phyloP scores from a whole-genome alignment of 2,329 filamentous ascomycete species.

The Arthrobotrys megalospora region DNA sequence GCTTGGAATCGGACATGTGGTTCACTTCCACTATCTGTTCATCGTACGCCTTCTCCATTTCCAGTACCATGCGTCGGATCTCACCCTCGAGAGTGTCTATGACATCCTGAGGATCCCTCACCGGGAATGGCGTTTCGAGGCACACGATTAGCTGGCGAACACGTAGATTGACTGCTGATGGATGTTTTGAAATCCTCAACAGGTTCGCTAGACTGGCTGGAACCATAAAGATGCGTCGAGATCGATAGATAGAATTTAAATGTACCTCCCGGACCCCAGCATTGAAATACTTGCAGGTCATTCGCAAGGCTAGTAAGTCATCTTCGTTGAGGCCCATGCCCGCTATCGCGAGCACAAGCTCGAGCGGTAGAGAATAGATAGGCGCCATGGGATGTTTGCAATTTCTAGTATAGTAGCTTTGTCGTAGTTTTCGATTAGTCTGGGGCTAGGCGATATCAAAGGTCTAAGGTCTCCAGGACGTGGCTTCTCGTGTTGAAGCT shows the following conservation, averaged over 20 bases:
- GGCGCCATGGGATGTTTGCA: background rate
- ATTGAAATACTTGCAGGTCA: slow-evolving; percentile 29
- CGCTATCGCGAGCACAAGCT: slow-evolving; percentile 1
- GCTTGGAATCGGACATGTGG: no score
- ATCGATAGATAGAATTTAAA: slow-evolving; percentile 14
- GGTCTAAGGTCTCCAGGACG: no score
- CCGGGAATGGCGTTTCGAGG: no score
- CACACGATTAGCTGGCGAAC: background rate
- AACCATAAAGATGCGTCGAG: slow-evolving; percentile 15
- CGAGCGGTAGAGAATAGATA: background rate
- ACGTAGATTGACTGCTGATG: slow-evolving; percentile 11
- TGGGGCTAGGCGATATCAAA: no score
- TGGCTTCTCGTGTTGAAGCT: no score
- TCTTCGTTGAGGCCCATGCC: slow-evolving; percentile 23
- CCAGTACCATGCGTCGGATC: no score
- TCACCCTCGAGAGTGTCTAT: no score
- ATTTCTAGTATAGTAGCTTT: no score
- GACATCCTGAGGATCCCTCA: no score
- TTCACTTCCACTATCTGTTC: no score
- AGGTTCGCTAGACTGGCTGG: slow-evolving; percentile 32
- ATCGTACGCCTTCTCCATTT: no score
- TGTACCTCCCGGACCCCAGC: slow-evolving; percentile 6
- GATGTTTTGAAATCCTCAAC: slow-evolving; percentile 20
- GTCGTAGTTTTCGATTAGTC: no score
- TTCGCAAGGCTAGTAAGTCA: slow-evolving; percentile 26